Evolutionary conservation across 805 yeast genomes (phyloP).

Genomic region (Sugiyamaella chiloensis): DNA sequence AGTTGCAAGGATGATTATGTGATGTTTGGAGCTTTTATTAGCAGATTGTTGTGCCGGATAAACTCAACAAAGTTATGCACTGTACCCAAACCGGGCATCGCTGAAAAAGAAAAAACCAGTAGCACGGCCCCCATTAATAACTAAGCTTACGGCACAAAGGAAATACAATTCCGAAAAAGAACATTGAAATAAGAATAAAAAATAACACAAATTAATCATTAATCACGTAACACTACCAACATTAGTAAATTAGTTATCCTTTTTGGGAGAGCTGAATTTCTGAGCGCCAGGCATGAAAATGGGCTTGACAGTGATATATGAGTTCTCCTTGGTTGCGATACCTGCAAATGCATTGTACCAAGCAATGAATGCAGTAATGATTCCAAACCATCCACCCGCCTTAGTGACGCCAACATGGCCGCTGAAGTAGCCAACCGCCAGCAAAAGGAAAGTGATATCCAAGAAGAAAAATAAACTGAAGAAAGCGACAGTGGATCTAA

Average conservation of each 20-base stretch:
- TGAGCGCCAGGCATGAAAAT: conserved; percentile 44
- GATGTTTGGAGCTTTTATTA: too few relatives aligned
- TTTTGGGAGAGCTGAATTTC: neutral
- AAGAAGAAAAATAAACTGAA: conserved; percentile 53
- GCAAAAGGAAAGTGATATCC: conserved; percentile 52
- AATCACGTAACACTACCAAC: neutral
- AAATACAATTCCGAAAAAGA: too few relatives aligned
- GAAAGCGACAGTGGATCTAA: conserved; percentile 64
- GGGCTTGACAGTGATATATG: conserved; percentile 53
- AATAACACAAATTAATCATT: neutral
- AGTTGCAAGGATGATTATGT: too few relatives aligned
- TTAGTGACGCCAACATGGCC: conserved; percentile 36
- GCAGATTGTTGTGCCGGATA: too few relatives aligned
- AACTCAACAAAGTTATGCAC: too few relatives aligned
- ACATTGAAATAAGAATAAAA: too few relatives aligned
- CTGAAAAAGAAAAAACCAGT: too few relatives aligned
- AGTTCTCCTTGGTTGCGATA: conserved; percentile 55
- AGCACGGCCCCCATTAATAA: too few relatives aligned
- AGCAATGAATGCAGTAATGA: conserved; percentile 53
- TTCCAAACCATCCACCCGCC: conserved; percentile 64
- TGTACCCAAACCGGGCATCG: too few relatives aligned
- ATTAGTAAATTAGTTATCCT: neutral
- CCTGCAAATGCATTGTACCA: conserved; percentile 66
- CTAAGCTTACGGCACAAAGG: too few relatives aligned
- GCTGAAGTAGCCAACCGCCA: conserved; percentile 33